Percentiles rank a stretch among this genome's conserved stretches.
phyloP scores from a whole-genome alignment of 331 rosid genomes.

The Spiraea crenata region DNA sequence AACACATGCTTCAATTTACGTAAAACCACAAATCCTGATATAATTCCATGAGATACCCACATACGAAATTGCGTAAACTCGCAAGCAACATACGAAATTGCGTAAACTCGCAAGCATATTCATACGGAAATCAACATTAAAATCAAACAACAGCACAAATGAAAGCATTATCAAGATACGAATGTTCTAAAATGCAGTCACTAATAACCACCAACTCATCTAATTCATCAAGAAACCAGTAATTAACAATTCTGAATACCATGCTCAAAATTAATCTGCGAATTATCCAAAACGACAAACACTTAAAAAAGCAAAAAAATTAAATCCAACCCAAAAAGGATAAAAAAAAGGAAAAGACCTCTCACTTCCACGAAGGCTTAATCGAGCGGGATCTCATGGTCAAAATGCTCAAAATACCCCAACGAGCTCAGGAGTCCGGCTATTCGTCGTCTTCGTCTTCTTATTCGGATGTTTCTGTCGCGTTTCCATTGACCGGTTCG shows the following conservation, averaged over 20 bases:
- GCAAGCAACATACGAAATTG: background rate
- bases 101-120: background rate
- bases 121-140: background rate
- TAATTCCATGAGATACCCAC: background rate
- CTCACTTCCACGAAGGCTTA: constrained; percentile 30
- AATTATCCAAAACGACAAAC: constrained; percentile 15
- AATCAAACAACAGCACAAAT: background rate
- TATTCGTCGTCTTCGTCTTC: constrained; percentile 1
- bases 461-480: too few relatives aligned
- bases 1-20: background rate
- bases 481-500: background rate
- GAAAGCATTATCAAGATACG: background rate
- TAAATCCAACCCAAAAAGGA: constrained; percentile 10
- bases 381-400: constrained; percentile 63
- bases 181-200: background rate
- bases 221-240: background rate
- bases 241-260: background rate
- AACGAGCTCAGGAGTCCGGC: constrained; percentile 41
- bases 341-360: background rate
- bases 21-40: background rate
- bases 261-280: constrained; percentile 4
- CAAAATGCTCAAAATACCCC: too few relatives aligned
- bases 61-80: background rate
- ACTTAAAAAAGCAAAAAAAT: background rate
- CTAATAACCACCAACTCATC: background rate